Evolutionary conservation across 2,329 filamentous ascomycete species (phyloP).

Genomic region (Bisporella sp.): DNA sequence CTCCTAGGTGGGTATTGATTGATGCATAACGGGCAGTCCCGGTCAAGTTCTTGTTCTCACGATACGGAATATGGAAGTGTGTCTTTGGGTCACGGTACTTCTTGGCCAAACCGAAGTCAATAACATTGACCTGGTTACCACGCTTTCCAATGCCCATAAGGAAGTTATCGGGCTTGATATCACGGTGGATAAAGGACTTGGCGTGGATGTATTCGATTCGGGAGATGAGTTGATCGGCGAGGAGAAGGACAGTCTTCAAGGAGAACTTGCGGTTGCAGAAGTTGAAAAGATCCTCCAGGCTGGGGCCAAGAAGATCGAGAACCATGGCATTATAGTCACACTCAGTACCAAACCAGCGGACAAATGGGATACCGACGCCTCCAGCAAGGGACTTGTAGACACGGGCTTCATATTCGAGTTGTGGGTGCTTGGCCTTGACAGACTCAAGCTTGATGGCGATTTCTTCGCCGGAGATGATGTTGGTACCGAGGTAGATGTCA

Average conservation of each 20-base stretch:
- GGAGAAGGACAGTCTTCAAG: conserved; percentile 91
- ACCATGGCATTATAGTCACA: conserved; percentile 99
- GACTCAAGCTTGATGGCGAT: conserved; percentile 99
- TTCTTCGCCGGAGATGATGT: conserved; percentile 99
- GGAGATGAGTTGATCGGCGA: conserved; percentile 97
- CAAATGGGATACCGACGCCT: conserved; percentile 95
- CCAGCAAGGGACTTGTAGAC: conserved; percentile 88
- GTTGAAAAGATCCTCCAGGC: conserved; percentile 98
- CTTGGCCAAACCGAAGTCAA: conserved; percentile 98
- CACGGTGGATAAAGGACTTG: conserved; percentile 98
- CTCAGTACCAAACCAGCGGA: conserved; percentile 98
- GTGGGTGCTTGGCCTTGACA: conserved; percentile 98
- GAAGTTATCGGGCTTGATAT: conserved; percentile 99
- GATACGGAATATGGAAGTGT: conserved; percentile 98
- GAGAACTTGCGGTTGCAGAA: conserved; percentile 99
- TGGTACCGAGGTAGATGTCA: conserved; percentile 98
- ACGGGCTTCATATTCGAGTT: conserved; percentile 96
- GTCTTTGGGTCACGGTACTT: conserved; percentile 99
- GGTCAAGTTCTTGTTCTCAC: conserved; percentile 99
- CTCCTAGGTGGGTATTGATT: conserved; percentile 97
- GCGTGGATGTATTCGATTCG: conserved; percentile 99
- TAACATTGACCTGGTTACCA: conserved; percentile 98
- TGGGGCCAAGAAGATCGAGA: conserved; percentile 89
- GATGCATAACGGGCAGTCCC: conserved; percentile 97
- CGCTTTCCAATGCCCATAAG: conserved; percentile 99